Base-by-base conservation (phyloP, 495 filamentous ascomycete species). In the Diplogelasinospora grovesii region DNA sequence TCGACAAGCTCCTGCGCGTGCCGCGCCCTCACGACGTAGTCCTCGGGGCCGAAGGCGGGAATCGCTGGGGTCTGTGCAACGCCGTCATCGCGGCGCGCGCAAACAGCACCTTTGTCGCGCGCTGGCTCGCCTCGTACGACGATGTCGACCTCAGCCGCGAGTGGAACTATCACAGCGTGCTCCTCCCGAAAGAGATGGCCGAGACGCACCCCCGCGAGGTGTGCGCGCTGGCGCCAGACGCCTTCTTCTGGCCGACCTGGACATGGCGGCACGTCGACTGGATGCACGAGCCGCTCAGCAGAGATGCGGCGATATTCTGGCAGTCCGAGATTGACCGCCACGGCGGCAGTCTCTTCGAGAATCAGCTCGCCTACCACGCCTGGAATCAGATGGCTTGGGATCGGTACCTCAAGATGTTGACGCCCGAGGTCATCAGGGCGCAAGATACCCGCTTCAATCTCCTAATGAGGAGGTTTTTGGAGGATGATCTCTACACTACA, bases 171-270 rank as follows among this genome's bases (percentile, higher is more conserved):
- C 66, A 70, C 37, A 59, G 57, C 13, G 64, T 70, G 14, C 49
- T 61, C 8, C 48, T 69, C 8, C 66, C 69, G 2, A 68, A 68
- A 29, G 23, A 63, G 36, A 36, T 70, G n/a, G 60, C 67, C 39
- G 29, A 51, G 10, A 36, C 49, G 8, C 53, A 65, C 29, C 60
- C 58, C 0, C 42, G 58, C 10, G 65, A 70, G 24, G 55, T 69
- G 18, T 72, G 69, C 54, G 37, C 59, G 8, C 38, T 72, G 13
- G 52, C 69, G 0, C 67, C 69, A 4, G 53, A 60, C 20, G 55
- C 57, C 19, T 72, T 72, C 50, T 70, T 69, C 49, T 72, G 69
- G 69, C 69, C 69, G 5, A 70, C 66, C 3, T 72, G 69, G 69
- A 70, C 68, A 0, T 65, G 59, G 49, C 43, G 52, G 26, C 63